These are phyloP conservation scores for Leccinum holopus DNA, from an alignment of 1,284 basidiomycete species.

Conservation along the genomic window DNA sequence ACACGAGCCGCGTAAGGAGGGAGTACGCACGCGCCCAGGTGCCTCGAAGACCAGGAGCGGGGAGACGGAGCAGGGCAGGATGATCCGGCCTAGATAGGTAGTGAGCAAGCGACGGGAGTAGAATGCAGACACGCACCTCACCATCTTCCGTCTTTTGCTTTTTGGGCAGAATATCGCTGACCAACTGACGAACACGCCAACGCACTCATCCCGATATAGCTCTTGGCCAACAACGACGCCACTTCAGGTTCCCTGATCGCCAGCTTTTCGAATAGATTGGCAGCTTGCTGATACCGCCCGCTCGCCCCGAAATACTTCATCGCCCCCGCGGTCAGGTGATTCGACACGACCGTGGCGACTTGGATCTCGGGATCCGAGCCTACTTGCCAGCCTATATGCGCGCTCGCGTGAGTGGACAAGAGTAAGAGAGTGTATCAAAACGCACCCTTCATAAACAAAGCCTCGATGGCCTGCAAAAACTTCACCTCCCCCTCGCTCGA, in stretches of 20 bases:
- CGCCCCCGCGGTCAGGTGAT: conserved; percentile 92
- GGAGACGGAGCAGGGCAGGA: conserved; percentile 87
- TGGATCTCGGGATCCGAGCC: conserved; percentile 99
- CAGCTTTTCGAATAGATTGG: conserved; percentile 94
- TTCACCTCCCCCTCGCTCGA: conserved; percentile 85
- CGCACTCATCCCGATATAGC: conserved; percentile 97
- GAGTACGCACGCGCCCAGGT: conserved; percentile 96
- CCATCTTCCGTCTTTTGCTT: conserved; percentile 78
- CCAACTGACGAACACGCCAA: background rate
- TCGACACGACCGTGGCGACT: conserved; percentile 96
- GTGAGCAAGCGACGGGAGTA: background rate
- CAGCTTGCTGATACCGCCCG: conserved; percentile 83
- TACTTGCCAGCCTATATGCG: conserved; percentile 85
- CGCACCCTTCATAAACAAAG: conserved; percentile 85
- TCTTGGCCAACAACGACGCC: conserved; percentile 81
- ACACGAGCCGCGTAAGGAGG: conserved; percentile 86
- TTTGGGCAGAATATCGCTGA: conserved; percentile 68
- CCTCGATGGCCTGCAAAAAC: conserved; percentile 91
- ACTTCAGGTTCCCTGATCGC: conserved; percentile 87
- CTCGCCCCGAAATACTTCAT: conserved; percentile 98
- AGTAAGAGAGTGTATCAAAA: background rate
- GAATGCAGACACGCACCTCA: conserved; percentile 52
- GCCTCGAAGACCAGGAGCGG: conserved; percentile 90
- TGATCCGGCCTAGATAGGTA: conserved; percentile 61
- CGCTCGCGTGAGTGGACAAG: background rate